Base-by-base conservation (phyloP, 169 alveolate genomes). In the Hepatocystis sp. region DNA sequence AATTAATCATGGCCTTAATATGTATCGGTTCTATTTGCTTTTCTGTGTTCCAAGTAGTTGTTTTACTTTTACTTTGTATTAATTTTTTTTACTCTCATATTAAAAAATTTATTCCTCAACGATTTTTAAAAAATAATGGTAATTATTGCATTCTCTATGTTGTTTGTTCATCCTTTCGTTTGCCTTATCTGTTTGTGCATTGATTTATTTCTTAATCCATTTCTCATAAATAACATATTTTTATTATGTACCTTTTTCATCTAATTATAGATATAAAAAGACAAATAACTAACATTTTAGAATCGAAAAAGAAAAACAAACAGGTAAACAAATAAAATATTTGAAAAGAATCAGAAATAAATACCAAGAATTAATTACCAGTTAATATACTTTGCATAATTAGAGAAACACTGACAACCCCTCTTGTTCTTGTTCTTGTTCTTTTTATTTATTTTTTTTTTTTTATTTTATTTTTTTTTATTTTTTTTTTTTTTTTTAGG, bases 11-110 rank as follows among this genome's bases (percentile, higher is more conserved):
- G 86, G 86, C 86, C 10, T 65, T 71, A 15, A 71, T 71, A 44
- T 71, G 86, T 27, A 71, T 71, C 34, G 86, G 86, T 10, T 71
- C 86, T 2, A 76, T 71, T 52, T 71, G 86, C 27, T 71, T 71
- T 71, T 71, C 86, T 21, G 30, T 71, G n/a, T 64, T 71, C 15
- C 86, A 71, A 13, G 66, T 71, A 21, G 86, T 71, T 8, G 30
- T 51, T 23, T 23, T 71, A 27, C 39, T 71, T 42, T 42, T 71
- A 17, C 30, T 71, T 21, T 44, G 55, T 21, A 11, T 71, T 11
- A 71, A 71, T 71, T 71, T 30, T 23, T 71, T 71, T 61, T 71
- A 56, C 4, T 47, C 78, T n/a, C 65, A 56, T 51, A 25, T 71
- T 21, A 71, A 71, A 49, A 71, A 71, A 27, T 27, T 42, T 7